These are phyloP conservation scores for Rhizoclosmatium globosum DNA, from an alignment of 192 early-diverging fungal species.

Conservation along the genomic window DNA sequence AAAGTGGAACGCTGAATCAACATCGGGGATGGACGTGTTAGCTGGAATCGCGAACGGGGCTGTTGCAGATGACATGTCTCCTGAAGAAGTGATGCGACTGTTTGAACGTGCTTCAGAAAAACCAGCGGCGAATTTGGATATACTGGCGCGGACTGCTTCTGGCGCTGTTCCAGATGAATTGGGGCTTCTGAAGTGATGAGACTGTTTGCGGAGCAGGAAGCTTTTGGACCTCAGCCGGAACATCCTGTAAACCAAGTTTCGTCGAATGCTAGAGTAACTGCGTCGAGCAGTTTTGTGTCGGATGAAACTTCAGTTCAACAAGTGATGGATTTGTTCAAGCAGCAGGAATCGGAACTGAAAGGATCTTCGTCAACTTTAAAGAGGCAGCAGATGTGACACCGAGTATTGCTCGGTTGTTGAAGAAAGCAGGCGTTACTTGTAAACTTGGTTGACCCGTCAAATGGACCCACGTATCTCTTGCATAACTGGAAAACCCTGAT, in stretches of 20 bases:
- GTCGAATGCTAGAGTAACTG: background rate
- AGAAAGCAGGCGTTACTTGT: background rate
- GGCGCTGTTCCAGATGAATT: slow-evolving; percentile 25
- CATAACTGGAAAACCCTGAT: background rate
- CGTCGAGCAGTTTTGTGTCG: background rate
- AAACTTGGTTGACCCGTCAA: background rate
- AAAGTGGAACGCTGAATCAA: background rate
- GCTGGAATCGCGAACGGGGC: background rate
- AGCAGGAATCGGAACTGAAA: slow-evolving; percentile 7
- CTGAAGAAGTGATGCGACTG: slow-evolving; percentile 9
- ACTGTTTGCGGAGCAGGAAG: slow-evolving; percentile 11
- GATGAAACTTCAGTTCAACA: background rate
- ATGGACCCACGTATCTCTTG: background rate
- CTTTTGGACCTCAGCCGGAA: background rate
- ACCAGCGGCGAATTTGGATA: slow-evolving; percentile 2
- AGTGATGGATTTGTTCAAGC: slow-evolving; percentile 27
- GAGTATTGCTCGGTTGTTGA: background rate
- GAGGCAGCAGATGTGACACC: background rate
- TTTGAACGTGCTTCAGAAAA: slow-evolving; percentile 9
- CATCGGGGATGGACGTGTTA: background rate
- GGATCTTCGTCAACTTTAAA: background rate
- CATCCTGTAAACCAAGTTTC: background rate
- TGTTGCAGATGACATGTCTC: slow-evolving; percentile 22
- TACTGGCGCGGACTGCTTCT: background rate
- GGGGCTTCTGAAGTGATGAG: slow-evolving; percentile 6